Conservation (phyloP, 305 asterid genomes). For the Rubia peregrina region DNA sequence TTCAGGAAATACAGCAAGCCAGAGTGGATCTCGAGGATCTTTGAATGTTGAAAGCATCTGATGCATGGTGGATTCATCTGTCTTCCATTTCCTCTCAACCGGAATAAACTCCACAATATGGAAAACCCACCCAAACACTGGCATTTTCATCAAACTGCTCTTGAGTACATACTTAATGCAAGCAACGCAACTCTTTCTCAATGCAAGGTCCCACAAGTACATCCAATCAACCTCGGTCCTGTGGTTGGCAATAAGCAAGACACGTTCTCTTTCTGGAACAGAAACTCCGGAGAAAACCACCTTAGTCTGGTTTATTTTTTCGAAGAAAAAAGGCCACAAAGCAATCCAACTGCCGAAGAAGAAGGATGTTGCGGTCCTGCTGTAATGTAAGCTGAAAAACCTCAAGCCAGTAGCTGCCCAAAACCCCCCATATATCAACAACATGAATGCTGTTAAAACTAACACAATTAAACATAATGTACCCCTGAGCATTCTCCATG, state of each 20-base stretch:
- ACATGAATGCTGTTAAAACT: constrained; percentile 59
- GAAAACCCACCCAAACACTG: constrained; percentile 87
- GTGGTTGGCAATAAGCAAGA: constrained; percentile 69
- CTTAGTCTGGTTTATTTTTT: constrained; percentile 66
- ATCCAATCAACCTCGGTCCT: constrained; percentile 97
- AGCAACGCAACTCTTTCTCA: constrained; percentile 66
- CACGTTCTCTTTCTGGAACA: constrained; percentile 61
- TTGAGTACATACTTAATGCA: constrained; percentile 68
- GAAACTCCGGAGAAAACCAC: constrained; percentile 72
- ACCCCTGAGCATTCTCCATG: constrained; percentile 46
- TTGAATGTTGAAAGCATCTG: constrained; percentile 46
- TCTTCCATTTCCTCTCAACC: constrained; percentile 83
- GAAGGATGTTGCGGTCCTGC: constrained; percentile 57
- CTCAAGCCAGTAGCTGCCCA: constrained; percentile 54
- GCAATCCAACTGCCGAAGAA: constrained; percentile 81
- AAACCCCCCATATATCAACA: constrained; percentile 60
- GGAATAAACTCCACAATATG: constrained; percentile 86
- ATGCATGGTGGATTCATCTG: constrained; percentile 46
- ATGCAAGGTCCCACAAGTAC: constrained; percentile 86
- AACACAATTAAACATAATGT: constrained; percentile 47
- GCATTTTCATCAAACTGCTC: constrained; percentile 86
- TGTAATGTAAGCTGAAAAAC: constrained; percentile 48
- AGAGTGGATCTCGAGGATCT: constrained; percentile 60
- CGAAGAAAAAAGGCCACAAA: constrained; percentile 87
- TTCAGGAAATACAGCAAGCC: constrained; percentile 96